Evolutionary conservation across 1,139 yeast genomes (phyloP).

Genomic region (Diutina siamensis): DNA sequence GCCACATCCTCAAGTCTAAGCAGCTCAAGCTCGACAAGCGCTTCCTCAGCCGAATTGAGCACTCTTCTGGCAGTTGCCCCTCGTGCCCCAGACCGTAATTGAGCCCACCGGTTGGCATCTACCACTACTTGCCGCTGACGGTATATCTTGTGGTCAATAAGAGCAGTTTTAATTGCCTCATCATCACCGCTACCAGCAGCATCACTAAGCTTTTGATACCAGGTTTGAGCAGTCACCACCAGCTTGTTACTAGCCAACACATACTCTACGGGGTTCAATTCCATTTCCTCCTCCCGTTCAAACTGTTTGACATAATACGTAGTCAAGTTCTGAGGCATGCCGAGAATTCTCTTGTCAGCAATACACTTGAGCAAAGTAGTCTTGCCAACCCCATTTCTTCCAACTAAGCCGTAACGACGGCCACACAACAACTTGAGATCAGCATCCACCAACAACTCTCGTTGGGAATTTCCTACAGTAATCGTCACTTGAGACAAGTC

Average conservation of each 20-base stretch:
- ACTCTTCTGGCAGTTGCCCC: not conserved
- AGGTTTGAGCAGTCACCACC: not conserved
- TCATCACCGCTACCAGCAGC: not conserved
- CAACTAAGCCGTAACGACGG: constrained; percentile 3
- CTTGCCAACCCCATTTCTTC: constrained; percentile 5
- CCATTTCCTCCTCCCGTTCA: not conserved
- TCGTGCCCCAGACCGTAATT: not conserved
- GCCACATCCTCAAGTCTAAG: not conserved
- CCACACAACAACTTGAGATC: not conserved
- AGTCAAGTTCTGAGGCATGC: not conserved
- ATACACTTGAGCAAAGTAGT: constrained; percentile 1
- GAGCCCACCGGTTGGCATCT: not conserved
- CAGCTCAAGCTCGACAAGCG: not conserved
- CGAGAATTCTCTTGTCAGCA: not conserved
- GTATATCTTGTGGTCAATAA: not conserved
- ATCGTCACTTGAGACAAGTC: not conserved
- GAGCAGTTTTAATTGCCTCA: not conserved
- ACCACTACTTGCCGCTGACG: not conserved
- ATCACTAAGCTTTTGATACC: not conserved
- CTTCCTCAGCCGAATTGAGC: not conserved
- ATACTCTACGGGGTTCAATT: not conserved
- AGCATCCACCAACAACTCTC: not conserved
- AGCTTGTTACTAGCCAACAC: not conserved
- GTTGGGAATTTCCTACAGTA: not conserved
- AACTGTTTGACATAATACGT: not conserved